phyloP scores from a whole-genome alignment of 495 filamentous ascomycete species.

The Pseudomonodictys pantanalensis region DNA sequence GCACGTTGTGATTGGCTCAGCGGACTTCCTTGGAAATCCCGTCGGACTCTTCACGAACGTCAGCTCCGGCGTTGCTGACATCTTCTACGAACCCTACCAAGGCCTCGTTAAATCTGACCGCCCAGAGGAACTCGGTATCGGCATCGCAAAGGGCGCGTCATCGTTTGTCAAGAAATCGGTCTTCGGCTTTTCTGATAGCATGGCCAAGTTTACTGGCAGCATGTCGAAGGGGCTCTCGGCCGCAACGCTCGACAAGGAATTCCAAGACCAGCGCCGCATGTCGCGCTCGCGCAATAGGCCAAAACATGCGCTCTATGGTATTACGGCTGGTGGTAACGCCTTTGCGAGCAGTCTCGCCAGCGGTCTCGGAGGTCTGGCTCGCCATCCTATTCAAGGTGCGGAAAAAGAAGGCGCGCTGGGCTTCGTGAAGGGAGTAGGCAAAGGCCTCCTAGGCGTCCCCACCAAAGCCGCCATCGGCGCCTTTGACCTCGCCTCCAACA shows the following conservation, averaged over 20 bases:
- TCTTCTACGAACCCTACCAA: constrained; percentile 99
- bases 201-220: constrained; percentile 93
- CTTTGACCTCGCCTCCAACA: constrained; percentile 92
- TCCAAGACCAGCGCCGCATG: constrained; percentile 93
- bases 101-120: constrained; percentile 93
- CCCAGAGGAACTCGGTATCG: constrained; percentile 88
- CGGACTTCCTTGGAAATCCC: constrained; percentile 97
- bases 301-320: constrained; percentile 94
- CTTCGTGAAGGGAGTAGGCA: constrained; percentile 96
- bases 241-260: constrained; percentile 96
- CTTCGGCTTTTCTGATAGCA: constrained; percentile 91
- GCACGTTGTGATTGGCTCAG: constrained; percentile 92
- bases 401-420: constrained; percentile 91
- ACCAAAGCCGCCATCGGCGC: constrained; percentile 97
- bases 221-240: constrained; percentile 94
- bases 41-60: constrained; percentile 98
- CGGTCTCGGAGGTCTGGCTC: constrained; percentile 86
- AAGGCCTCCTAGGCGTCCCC: constrained; percentile 84
- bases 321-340: constrained; percentile 91
- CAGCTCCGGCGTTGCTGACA: constrained; percentile 92
- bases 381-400: constrained; percentile 90
- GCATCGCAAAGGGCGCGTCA: constrained; percentile 92
- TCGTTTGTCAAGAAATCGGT: constrained; percentile 98
- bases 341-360: constrained; percentile 89
- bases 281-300: constrained; percentile 88